Conservation (phyloP, 2,329 filamentous ascomycete genomes). For the Epichloe amarillans region DNA sequence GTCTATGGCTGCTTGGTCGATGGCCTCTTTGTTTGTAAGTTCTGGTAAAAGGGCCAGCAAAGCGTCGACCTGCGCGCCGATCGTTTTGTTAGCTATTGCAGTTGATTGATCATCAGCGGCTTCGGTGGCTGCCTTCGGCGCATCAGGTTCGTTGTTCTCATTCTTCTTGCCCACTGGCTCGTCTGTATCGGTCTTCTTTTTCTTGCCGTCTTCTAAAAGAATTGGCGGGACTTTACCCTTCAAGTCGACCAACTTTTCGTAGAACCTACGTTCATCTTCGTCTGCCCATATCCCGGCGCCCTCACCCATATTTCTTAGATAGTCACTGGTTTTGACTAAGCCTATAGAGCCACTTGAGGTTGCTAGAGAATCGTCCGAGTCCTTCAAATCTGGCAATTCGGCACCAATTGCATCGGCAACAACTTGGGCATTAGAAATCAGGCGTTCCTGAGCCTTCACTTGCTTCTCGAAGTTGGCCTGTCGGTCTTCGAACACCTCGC, state of each 20-base stretch:
- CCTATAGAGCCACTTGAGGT: constrained; percentile 69
- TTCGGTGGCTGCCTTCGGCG: constrained; percentile 34
- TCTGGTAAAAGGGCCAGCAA: constrained; percentile 80
- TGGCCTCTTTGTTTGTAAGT: constrained; percentile 76
- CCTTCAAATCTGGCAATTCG: constrained; percentile 88
- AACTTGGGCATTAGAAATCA: constrained; percentile 80
- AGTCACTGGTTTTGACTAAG: constrained; percentile 86
- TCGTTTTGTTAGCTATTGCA: constrained; percentile 94
- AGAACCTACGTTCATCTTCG: constrained; percentile 93
- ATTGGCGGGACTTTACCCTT: constrained; percentile 94
- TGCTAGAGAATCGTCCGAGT: constrained; percentile 58
- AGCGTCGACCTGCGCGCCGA: constrained; percentile 91
- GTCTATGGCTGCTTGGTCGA: constrained; percentile 86
- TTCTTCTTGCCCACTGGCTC: constrained; percentile 69
- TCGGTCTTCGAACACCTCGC: constrained; percentile 94
- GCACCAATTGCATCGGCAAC: constrained; percentile 76
- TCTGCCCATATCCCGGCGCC: constrained; percentile 97
- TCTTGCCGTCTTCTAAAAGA: constrained; percentile 84
- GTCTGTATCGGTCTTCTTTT: constrained; percentile 74
- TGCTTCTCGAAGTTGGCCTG: constrained; percentile 94
- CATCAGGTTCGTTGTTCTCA: constrained; percentile 39
- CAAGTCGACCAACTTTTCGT: constrained; percentile 89
- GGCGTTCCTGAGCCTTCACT: constrained; percentile 79
- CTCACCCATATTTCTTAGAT: constrained; percentile 77
- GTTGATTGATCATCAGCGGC: constrained; percentile 72